phyloP scores from a whole-genome alignment of 1,139 yeast genomes.

The Citeromyces hawaiiensis region DNA sequence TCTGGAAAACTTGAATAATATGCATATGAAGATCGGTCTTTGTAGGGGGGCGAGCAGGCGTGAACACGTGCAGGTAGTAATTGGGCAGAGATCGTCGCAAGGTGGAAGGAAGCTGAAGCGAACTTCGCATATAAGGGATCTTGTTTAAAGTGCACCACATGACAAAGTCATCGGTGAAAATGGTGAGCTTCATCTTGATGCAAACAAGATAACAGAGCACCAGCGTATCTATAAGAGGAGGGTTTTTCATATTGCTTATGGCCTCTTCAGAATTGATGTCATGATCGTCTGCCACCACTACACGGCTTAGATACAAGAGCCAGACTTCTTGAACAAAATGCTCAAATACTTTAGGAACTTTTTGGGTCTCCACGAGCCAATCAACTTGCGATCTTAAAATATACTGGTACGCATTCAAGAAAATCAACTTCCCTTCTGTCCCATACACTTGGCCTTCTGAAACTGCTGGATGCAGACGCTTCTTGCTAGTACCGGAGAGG shows the following conservation, averaged over 20 bases:
- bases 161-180: slow-evolving; percentile 24
- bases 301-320: slow-evolving; percentile 21
- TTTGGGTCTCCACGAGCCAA: slow-evolving; percentile 20
- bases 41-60: slow-evolving; percentile 19
- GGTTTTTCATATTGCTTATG: slow-evolving; percentile 6
- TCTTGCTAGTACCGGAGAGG: slow-evolving; percentile 15
- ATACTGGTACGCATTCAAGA: slow-evolving; percentile 38
- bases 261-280: slow-evolving; percentile 4
- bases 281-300: slow-evolving; percentile 6
- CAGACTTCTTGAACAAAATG: slow-evolving; percentile 36
- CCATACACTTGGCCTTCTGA: slow-evolving; percentile 30
- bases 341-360: slow-evolving; percentile 24
- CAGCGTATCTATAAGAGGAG: slow-evolving; percentile 19
- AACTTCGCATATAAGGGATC: slow-evolving; percentile 23
- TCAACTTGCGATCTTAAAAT: slow-evolving; percentile 36
- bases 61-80: slow-evolving; percentile 17
- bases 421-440: slow-evolving; percentile 30
- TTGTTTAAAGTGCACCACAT: slow-evolving; percentile 18
- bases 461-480: slow-evolving; percentile 3
- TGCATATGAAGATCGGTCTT: slow-evolving; percentile 16
- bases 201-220: slow-evolving; percentile 26
- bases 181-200: slow-evolving; percentile 22
- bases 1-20: slow-evolving; percentile 3
- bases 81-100: slow-evolving; percentile 16
- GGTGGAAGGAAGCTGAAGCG: slow-evolving; percentile 17